phyloP scores from a whole-genome alignment of 164 flowering plant species.

The Aristolochia fimbriata region DNA sequence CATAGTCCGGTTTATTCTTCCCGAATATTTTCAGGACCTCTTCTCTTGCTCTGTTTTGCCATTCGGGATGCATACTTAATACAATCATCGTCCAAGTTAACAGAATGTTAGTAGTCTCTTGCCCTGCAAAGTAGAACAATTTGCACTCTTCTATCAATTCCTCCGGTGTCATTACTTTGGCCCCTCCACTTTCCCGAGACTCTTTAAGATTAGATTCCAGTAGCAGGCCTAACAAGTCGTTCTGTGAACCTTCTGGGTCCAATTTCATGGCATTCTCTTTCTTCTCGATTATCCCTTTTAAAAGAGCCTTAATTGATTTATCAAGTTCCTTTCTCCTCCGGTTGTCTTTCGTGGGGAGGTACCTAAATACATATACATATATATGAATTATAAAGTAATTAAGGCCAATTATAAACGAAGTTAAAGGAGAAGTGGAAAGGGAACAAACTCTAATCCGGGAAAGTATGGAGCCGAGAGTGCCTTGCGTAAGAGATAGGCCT shows the following conservation, averaged over 20 bases:
- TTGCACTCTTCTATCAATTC: no score
- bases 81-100: neutral
- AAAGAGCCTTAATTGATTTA: conserved; percentile 4
- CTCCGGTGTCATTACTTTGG: no score
- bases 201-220: no score
- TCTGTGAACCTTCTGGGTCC: neutral
- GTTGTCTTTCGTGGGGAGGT: conserved; percentile 18
- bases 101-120: neutral
- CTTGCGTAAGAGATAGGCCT: neutral
- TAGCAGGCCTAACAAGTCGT: no score
- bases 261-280: conserved; percentile 6
- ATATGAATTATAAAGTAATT: no score
- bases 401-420: no score
- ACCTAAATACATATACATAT: conserved; percentile 15
- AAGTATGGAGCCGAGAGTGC: neutral
- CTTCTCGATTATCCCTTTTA: conserved; percentile 3
- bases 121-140: no score
- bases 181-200: no score
- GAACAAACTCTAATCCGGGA: conserved; percentile 11
- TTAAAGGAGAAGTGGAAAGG: no score
- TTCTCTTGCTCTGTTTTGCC: neutral
- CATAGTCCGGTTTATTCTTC: neutral
- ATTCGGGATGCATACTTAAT: neutral
- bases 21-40: neutral
- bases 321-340: conserved; percentile 15